Evolutionary conservation across 805 yeast genomes (phyloP).

Genomic region (Metschnikowia lachancei): DNA sequence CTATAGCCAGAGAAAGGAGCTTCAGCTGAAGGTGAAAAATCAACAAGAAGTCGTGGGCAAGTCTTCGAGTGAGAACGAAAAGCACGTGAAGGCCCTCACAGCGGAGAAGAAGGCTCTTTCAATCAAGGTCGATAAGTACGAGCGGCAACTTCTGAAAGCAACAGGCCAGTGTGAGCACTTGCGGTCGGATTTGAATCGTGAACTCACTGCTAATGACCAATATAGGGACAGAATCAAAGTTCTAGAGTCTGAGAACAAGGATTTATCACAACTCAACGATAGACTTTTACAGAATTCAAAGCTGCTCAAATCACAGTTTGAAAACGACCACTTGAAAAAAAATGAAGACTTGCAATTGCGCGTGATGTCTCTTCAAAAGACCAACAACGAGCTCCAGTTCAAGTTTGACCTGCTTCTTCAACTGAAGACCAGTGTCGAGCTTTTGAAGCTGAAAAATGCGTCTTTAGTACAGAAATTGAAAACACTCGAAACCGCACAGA

Average conservation of each 20-base stretch:
- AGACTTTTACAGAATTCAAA: slow-evolving; percentile 33
- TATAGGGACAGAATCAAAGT: slow-evolving; percentile 36
- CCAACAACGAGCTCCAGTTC: slow-evolving; percentile 50
- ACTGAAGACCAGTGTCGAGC: slow-evolving; percentile 46
- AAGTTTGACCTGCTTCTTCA: slow-evolving; percentile 50
- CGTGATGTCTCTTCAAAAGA: slow-evolving; percentile 37
- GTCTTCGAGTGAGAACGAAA: slow-evolving; percentile 19
- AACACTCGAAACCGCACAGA: slow-evolving; percentile 41
- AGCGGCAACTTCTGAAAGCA: slow-evolving; percentile 23
- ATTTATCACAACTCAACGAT: slow-evolving; percentile 32
- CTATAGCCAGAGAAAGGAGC: slow-evolving; percentile 33
- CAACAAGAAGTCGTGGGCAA: slow-evolving; percentile 27
- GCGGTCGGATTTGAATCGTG: slow-evolving; percentile 33
- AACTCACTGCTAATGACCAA: slow-evolving; percentile 35
- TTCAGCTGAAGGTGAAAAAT: slow-evolving; percentile 32
- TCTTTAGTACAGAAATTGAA: slow-evolving; percentile 40
- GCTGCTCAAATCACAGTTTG: slow-evolving; percentile 10
- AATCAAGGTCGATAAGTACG: slow-evolving; percentile 19
- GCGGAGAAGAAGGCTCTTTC: slow-evolving; percentile 19
- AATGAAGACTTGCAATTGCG: slow-evolving; percentile 28
- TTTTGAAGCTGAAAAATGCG: slow-evolving; percentile 55
- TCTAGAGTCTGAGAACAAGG: slow-evolving; percentile 27
- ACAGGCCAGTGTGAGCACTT: slow-evolving; percentile 33
- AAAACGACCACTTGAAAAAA: slow-evolving; percentile 15
- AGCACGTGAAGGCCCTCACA: slow-evolving; percentile 21